phyloP scores from a whole-genome alignment of 1,284 basidiomycete species.

The Apiotrichum mycotoxinovorans region DNA sequence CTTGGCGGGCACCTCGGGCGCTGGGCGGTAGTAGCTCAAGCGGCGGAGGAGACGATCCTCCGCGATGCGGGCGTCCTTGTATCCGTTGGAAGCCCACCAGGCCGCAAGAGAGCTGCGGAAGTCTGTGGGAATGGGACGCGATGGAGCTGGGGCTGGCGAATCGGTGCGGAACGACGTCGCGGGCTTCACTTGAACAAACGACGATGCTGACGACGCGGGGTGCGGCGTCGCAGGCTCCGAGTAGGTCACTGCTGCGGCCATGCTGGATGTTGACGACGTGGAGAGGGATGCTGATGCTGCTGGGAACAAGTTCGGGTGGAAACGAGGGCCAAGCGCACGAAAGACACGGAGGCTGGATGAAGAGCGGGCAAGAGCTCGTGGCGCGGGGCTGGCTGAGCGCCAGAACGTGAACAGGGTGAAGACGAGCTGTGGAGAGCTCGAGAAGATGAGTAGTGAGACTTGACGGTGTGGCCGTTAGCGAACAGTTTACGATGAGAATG shows the following conservation, averaged over 20 bases:
- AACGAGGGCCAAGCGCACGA: too few species aligned
- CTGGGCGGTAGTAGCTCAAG: constrained; percentile 28
- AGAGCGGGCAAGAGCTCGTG: neutral
- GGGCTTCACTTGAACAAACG: neutral
- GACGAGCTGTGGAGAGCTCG: neutral
- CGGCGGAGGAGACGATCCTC: constrained; percentile 43
- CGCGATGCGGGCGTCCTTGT: constrained; percentile 38
- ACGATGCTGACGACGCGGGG: neutral
- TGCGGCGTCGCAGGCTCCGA: constrained; percentile 1
- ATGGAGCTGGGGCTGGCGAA: constrained; percentile 10
- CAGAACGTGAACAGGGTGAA: neutral
- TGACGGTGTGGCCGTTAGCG: neutral
- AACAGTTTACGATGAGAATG: neutral
- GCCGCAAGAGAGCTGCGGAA: constrained; percentile 40
- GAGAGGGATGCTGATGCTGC: neutral
- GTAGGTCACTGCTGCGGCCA: constrained; percentile 1
- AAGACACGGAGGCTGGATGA: neutral
- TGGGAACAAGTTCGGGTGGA: neutral
- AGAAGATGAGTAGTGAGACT: neutral
- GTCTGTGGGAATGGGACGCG: constrained; percentile 38
- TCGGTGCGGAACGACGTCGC: neutral
- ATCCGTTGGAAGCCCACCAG: constrained; percentile 45
- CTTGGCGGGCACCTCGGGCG: constrained; percentile 8
- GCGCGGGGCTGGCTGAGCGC: neutral
- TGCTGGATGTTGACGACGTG: neutral